phyloP scores from a whole-genome alignment of 352 stramenopile genomes.

The Phytophthora sansomeana region DNA sequence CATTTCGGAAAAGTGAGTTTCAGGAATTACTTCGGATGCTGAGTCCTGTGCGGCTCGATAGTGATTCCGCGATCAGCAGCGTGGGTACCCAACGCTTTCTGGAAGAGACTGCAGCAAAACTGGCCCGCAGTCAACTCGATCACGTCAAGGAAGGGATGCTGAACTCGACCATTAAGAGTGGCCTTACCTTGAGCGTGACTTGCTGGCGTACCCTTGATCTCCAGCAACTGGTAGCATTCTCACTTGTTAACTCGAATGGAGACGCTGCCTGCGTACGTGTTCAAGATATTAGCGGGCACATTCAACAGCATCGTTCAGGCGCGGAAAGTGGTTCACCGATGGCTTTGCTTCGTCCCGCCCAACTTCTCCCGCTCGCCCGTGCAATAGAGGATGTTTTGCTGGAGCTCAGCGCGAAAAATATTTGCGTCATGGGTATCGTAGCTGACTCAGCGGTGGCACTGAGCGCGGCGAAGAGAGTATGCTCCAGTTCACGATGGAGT shows the following conservation, averaged over 20 bases:
- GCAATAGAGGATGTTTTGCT: constrained; percentile 68
- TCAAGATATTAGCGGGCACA: constrained; percentile 53
- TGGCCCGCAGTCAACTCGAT: constrained; percentile 67
- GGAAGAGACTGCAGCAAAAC: constrained; percentile 38
- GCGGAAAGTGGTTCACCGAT: constrained; percentile 20
- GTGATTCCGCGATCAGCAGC: constrained; percentile 18
- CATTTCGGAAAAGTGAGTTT: constrained; percentile 55
- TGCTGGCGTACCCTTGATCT: constrained; percentile 71
- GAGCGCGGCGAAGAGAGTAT: constrained; percentile 64
- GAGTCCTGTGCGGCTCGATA: constrained; percentile 12
- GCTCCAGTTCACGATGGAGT: constrained; percentile 40
- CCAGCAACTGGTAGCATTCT: constrained; percentile 78
- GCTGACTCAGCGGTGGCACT: constrained; percentile 69
- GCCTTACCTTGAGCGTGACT: constrained; percentile 78
- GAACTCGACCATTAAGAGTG: constrained; percentile 84
- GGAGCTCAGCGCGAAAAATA: constrained; percentile 59
- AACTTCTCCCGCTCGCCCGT: constrained; percentile 34
- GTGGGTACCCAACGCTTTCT: constrained; percentile 50
- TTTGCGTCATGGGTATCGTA: constrained; percentile 80
- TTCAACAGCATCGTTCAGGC: constrained; percentile 35
- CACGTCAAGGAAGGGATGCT: constrained; percentile 85
- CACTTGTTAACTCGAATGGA: constrained; percentile 82
- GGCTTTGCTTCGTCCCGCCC: constrained; percentile 11
- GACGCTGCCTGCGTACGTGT: constrained; percentile 74
- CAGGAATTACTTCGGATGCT: constrained; percentile 48